phyloP scores from a whole-genome alignment of 306 rosid species.

The Trichosanthes cucumerina region DNA sequence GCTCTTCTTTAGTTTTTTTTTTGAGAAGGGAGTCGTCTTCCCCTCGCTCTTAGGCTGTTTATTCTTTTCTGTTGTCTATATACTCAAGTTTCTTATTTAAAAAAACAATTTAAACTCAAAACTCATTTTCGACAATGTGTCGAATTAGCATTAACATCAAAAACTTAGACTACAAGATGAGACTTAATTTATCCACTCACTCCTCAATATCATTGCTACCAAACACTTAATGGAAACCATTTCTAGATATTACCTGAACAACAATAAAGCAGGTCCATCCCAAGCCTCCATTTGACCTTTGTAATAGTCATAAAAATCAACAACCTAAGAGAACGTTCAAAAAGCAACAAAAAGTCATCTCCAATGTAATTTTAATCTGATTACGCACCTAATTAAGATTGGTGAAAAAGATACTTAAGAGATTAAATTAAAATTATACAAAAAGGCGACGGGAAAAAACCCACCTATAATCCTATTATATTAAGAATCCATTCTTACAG shows the following conservation, averaged over 20 bases:
- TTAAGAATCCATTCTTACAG: background rate
- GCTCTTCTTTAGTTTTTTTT: too few species aligned
- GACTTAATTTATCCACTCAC: background rate
- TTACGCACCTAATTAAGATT: background rate
- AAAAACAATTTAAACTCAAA: background rate
- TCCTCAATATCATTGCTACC: background rate
- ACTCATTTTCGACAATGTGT: background rate
- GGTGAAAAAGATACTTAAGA: background rate
- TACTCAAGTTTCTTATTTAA: too few species aligned
- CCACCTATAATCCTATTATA: too few species aligned
- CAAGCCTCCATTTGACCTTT: conserved; percentile 99
- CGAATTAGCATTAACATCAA: background rate
- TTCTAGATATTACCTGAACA: conserved; percentile 62
- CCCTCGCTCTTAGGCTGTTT: too few species aligned
- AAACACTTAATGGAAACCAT: background rate
- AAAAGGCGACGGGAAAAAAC: background rate
- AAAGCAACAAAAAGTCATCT: background rate
- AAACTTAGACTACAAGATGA: background rate
- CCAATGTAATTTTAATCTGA: background rate
- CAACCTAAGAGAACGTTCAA: conserved; percentile 34
- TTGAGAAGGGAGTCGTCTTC: too few species aligned
- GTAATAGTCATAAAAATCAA: conserved; percentile 94
- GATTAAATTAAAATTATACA: background rate
- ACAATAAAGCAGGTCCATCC: conserved; percentile 99
- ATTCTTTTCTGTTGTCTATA: too few species aligned